Base-by-base conservation (phyloP, 1,139 yeast genomes). In the Taphrina sp. region DNA sequence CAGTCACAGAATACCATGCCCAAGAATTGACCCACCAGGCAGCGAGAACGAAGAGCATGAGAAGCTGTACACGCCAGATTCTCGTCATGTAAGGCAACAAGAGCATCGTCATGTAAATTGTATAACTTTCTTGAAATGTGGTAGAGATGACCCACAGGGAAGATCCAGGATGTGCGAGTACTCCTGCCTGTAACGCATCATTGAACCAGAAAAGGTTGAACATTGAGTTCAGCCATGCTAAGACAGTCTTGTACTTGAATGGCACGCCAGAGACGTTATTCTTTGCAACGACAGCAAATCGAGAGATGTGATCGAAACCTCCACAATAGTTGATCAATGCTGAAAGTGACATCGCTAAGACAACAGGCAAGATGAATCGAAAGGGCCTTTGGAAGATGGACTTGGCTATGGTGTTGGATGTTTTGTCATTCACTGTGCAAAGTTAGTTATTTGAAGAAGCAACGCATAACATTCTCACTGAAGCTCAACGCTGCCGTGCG, bases 171-270 rank as follows among this genome's bases (percentile, higher is more conserved):
- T 37, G 42, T 12, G 42, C 42, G 7, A 37, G n/a, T 10, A 37
- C 42, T 20, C 42, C 42, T 4, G 42, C 42, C n/a, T 37, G 42
- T 5, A 37, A 22, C 4, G 42, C 42, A 19, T 37, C 42, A 12
- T 37, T 26, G 2, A 37, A 37, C 42, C 42, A 37, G 42, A 37
- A 37, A 5, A 37, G 42, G n/a, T 37, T 37, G 28, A 37, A 37
- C 42, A 37, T 37, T 14, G 42, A 37, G 16, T 37, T 37, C 29
- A 37, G 42, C 42, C 42, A 37, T 5, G 42, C 42, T 10, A 37
- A 8, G 16, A 22, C 42, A 1, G 2, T 14, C 29, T 17, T 14
- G 28, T 37, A 37, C 19, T 20, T 2, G 2, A 37, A 37, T 20
- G 42, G 42, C 7, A 22, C 28, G 10, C 29, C 14, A 17, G 28